These are phyloP conservation scores for Botrytis pseudocinerea DNA, from an alignment of 2,329 filamentous ascomycete genomes.

Conservation along the genomic window DNA sequence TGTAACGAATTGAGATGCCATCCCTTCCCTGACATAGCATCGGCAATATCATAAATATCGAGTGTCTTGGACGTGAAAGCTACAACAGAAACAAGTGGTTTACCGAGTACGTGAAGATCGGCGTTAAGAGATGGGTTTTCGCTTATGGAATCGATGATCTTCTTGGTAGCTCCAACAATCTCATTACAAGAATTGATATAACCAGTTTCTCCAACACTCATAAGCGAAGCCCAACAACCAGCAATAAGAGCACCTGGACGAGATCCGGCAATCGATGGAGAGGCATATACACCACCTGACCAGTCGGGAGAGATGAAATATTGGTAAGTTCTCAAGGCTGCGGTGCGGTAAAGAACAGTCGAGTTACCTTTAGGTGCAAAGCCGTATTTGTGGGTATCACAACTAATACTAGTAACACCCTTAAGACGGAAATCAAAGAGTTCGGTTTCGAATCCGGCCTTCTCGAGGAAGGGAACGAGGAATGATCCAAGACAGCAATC, in stretches of 20 bases:
- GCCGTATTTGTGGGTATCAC: constrained; percentile 98
- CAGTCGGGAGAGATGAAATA: constrained; percentile 96
- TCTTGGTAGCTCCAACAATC: constrained; percentile 85
- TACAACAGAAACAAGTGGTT: constrained; percentile 85
- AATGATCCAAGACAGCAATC: constrained; percentile 98
- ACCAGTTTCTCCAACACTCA: constrained; percentile 82
- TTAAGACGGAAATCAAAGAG: constrained; percentile 92
- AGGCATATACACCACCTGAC: constrained; percentile 94
- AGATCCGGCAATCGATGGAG: constrained; percentile 86
- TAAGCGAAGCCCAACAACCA: constrained; percentile 90
- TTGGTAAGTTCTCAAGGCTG: constrained; percentile 78
- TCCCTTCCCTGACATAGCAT: constrained; percentile 78
- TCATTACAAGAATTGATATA: constrained; percentile 84
- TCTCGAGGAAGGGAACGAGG: constrained; percentile 85
- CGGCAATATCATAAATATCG: constrained; percentile 91
- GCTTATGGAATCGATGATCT: constrained; percentile 73
- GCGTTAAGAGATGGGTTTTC: constrained; percentile 66
- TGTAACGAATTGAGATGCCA: constrained; percentile 98
- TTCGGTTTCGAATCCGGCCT: constrained; percentile 86
- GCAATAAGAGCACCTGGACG: constrained; percentile 92
- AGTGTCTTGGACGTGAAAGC: constrained; percentile 83
- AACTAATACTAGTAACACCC: constrained; percentile 92
- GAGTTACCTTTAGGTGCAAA: constrained; percentile 98
- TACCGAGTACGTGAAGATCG: constrained; percentile 79
- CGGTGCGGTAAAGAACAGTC: constrained; percentile 84